Percentiles rank a stretch among this genome's conserved stretches.
phyloP scores from a whole-genome alignment of 2,329 filamentous ascomycete genomes.

The Pseudogymnoascus sp. region DNA sequence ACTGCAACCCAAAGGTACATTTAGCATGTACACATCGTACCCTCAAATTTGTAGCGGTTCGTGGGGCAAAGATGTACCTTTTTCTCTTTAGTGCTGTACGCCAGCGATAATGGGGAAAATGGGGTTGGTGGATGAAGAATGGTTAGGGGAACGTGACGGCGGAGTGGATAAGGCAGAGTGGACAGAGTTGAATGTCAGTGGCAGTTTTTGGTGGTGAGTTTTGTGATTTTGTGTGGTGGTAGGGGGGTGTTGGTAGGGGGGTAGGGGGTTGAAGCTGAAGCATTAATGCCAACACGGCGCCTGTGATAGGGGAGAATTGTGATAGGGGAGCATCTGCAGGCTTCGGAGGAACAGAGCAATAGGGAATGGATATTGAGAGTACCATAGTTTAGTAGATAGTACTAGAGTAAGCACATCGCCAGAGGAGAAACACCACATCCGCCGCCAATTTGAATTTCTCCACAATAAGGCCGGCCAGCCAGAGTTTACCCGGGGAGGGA shows the following conservation, averaged over 20 bases:
- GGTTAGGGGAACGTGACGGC: background rate
- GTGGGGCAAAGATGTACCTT: background rate
- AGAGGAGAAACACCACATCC: constrained; percentile 6
- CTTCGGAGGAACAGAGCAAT: background rate
- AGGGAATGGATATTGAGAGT: background rate
- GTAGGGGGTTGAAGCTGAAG: background rate
- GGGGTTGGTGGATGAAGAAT: background rate
- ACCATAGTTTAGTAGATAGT: background rate
- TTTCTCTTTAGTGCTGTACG: background rate
- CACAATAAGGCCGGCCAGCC: constrained; percentile 1
- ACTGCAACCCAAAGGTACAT: background rate
- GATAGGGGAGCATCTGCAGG: background rate
- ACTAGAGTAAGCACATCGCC: background rate
- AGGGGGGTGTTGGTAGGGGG: background rate
- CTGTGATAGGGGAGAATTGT: background rate
- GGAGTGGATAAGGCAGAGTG: background rate
- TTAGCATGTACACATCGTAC: background rate
- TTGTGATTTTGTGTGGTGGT: background rate
- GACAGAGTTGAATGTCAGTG: background rate
- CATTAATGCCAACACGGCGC: background rate
- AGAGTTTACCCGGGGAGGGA: background rate
- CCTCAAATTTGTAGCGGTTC: background rate
- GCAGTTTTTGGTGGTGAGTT: background rate
- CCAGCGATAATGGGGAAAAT: background rate
- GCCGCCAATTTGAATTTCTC: constrained; percentile 8